These are phyloP conservation scores for Aureobasidium subglaciale DNA, from an alignment of 2,329 filamentous ascomycete species.

Conservation along the genomic window DNA sequence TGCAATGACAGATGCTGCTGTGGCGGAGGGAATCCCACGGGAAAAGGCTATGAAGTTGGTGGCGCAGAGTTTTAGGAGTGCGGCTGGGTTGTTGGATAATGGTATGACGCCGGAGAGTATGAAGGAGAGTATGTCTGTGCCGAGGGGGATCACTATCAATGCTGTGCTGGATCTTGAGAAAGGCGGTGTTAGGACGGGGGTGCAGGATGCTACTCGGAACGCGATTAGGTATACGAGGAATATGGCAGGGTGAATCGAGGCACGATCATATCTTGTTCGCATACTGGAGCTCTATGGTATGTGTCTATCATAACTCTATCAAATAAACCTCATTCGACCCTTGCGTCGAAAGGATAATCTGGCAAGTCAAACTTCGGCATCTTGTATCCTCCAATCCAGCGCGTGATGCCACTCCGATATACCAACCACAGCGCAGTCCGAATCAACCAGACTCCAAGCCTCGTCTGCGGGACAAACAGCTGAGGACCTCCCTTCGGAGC, in stretches of 20 bases:
- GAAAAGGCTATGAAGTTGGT: slow-evolving; percentile 19
- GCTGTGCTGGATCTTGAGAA: slow-evolving; percentile 20
- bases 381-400: neutral
- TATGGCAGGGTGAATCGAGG: slow-evolving; percentile 15
- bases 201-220: slow-evolving; percentile 17
- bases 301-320: too few species aligned
- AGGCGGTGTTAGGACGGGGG: slow-evolving; percentile 14
- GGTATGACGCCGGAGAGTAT: slow-evolving; percentile 23
- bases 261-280: too few species aligned
- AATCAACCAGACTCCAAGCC: slow-evolving; percentile 18
- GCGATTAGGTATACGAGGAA: slow-evolving; percentile 18
- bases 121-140: slow-evolving; percentile 24
- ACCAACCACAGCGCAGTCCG: neutral
- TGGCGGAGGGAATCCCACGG: slow-evolving; percentile 22
- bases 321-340: neutral
- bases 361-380: neutral
- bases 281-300: too few species aligned
- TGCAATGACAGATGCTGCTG: slow-evolving; percentile 22
- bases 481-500: slow-evolving; percentile 25
- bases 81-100: slow-evolving; percentile 19
- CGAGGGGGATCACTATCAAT: slow-evolving; percentile 22
- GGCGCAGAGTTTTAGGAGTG: slow-evolving; percentile 20
- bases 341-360: neutral
- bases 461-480: slow-evolving; percentile 24
- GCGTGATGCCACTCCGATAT: neutral